A percentile compares a stretch with the other conserved stretches of the same genome.
phyloP scores from a whole-genome alignment of 2,329 filamentous ascomycete genomes.

The Fusarium oxysporum region DNA sequence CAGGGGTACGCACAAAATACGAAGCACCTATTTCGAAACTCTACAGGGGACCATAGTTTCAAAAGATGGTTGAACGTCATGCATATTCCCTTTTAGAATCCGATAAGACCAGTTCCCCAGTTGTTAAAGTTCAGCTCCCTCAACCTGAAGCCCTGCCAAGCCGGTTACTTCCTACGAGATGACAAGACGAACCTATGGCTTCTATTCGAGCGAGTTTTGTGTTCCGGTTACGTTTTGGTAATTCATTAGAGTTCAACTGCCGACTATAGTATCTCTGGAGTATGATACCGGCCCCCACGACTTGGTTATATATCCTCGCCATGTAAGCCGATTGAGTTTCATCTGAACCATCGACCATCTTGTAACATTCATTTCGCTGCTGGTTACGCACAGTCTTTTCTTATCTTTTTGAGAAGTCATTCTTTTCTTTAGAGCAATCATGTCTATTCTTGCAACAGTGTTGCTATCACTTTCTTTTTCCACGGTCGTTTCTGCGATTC shows the following conservation, averaged over 20 bases:
- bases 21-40: slow-evolving; percentile 1
- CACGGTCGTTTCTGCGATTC: slow-evolving; percentile 9
- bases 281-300: neutral
- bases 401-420: neutral
- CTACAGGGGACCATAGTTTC: slow-evolving; percentile 3
- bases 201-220: slow-evolving; percentile 2
- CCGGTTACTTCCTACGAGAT: neutral
- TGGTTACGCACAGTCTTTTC: neutral
- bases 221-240: slow-evolving; percentile 18
- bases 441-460: slow-evolving; percentile 5
- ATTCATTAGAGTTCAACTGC: slow-evolving; percentile 13
- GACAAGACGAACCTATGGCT: neutral
- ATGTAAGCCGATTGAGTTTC: neutral
- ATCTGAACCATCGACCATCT: neutral
- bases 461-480: slow-evolving; percentile 11
- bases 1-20: neutral
- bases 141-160: slow-evolving; percentile 23
- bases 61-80: neutral
- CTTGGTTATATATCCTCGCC: slow-evolving; percentile 2
- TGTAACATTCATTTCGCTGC: slow-evolving; percentile 6
- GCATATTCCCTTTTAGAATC: slow-evolving; percentile 26
- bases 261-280: neutral
- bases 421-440: neutral
- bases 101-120: slow-evolving; percentile 16
- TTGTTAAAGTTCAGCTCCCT: slow-evolving; percentile 21